Conservation (phyloP, 2,329 filamentous ascomycete genomes). For the Alternaria incomplexa region DNA sequence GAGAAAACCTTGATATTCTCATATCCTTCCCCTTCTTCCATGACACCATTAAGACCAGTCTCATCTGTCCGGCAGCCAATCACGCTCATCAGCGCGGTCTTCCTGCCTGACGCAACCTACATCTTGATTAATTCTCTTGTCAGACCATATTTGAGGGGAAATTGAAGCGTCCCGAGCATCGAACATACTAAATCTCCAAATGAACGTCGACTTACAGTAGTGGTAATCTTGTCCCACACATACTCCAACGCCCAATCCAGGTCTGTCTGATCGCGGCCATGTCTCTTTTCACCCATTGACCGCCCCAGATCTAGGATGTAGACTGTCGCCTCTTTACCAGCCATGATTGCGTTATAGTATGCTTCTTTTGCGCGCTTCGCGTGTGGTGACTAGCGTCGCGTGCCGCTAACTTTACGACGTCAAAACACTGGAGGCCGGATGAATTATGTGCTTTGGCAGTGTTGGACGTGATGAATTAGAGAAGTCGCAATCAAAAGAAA, state of each 20-base stretch:
- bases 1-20: slow-evolving; percentile 78
- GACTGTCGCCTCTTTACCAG: slow-evolving; percentile 89
- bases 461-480: neutral
- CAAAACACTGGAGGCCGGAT: neutral
- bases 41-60: slow-evolving; percentile 48
- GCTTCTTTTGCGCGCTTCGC: neutral
- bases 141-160: neutral
- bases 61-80: slow-evolving; percentile 80
- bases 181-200: slow-evolving; percentile 27
- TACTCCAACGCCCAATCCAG: slow-evolving; percentile 91
- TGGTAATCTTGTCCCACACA: slow-evolving; percentile 90
- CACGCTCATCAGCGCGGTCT: slow-evolving; percentile 77
- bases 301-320: slow-evolving; percentile 88
- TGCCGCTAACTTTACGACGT: neutral
- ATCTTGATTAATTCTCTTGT: slow-evolving; percentile 1
- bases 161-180: neutral
- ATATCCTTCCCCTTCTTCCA: slow-evolving; percentile 74
- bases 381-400: neutral
- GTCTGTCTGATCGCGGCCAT: slow-evolving; percentile 77
- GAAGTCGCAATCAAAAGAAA: neutral
- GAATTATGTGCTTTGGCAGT: neutral
- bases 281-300: slow-evolving; percentile 78
- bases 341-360: slow-evolving; percentile 64
- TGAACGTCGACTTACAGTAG: slow-evolving; percentile 63
- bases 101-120: slow-evolving; percentile 69